These are phyloP conservation scores for Aspergillus biplanus DNA, from an alignment of 495 filamentous ascomycete genomes.

Conservation along the genomic window DNA sequence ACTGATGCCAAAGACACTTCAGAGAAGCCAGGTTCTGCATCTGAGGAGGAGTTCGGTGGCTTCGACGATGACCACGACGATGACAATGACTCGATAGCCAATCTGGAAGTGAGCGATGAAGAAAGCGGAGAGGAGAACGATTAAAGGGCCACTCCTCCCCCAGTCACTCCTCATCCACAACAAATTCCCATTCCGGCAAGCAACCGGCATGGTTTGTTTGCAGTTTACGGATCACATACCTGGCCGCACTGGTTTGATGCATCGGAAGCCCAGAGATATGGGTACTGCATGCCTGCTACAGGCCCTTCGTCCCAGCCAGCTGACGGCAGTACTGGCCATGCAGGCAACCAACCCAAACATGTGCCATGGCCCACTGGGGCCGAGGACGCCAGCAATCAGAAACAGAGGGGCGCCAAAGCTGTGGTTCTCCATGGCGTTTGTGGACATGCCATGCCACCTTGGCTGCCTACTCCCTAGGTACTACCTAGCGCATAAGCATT, in stretches of 20 bases:
- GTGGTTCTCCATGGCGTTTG: no score
- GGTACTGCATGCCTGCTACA: background rate
- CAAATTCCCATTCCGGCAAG: conserved; percentile 7
- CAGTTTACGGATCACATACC: background rate
- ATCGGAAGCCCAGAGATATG: background rate
- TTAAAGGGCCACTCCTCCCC: conserved; percentile 23
- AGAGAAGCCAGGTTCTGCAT: conserved; percentile 31
- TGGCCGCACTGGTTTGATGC: background rate
- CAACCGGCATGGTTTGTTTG: conserved; percentile 5
- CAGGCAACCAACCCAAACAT: background rate
- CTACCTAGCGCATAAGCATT: no score
- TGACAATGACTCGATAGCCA: conserved; percentile 46
- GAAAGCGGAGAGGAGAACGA: conserved; percentile 49
- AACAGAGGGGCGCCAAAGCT: background rate
- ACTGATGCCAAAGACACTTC: conserved; percentile 25
- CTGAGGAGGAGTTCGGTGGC: conserved; percentile 45
- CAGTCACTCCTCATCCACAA: background rate
- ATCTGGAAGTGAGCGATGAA: conserved; percentile 48
- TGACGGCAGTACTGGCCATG: conserved; percentile 11
- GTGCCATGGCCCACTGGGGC: conserved; percentile 14
- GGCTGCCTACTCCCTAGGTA: no score
- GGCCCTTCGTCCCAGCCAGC: background rate
- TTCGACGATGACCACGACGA: conserved; percentile 39
- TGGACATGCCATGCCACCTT: no score
- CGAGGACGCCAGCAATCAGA: conserved; percentile 12